Base-by-base conservation (phyloP, 1,284 basidiomycete species). In the Cutaneotrichosporon dermatis region DNA sequence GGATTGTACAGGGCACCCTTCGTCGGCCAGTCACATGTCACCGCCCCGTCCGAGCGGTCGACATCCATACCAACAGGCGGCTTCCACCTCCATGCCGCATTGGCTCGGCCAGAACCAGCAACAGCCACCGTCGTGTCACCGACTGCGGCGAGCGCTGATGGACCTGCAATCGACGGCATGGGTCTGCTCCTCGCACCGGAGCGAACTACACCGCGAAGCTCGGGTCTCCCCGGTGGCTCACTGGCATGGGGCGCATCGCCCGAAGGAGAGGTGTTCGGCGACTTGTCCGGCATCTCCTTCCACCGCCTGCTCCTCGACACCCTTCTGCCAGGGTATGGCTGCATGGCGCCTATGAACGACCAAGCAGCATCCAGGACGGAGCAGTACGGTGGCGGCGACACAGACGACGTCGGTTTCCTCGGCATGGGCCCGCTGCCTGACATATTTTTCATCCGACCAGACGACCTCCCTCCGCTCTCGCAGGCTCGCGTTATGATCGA, bases 271-370 rank as follows among this genome's bases (percentile, higher is more conserved):
- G 54, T 64, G 4, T 66, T 64, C 51, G 65, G 65, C 8, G 52
- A 55, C 4, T 58, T 53, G 11, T 66, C 65, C 10, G 65, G 65
- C 25, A 58, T 64, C 43, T 55, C 57, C 2, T 66, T 66, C 52
- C 65, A 66, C 48, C 55, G 46, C 13, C 40, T 66, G 33, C 62
- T 66, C 7, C 55, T 66, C 15, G 58, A 64, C 45, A 58, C 58
- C 2, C 52, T 66, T 3, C 56, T 66, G 4, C 65, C 65, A 0
- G 59, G 56, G 0, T 60, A 61, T 35, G 11, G 34, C 2, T 49
- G 46, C 46, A 49, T 49, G 34, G 46, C 33, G 4, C 46, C 34
- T 11, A 36, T 49, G 46, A 36, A 49, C 13, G 46, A 49, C 34
- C 12, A 33, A 13, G 40, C 25, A 12, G 51, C 40, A n/a, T 42